Evolutionary conservation across 2,329 filamentous ascomycete genomes (phyloP).

Genomic region (Aspergillus udagawae): DNA sequence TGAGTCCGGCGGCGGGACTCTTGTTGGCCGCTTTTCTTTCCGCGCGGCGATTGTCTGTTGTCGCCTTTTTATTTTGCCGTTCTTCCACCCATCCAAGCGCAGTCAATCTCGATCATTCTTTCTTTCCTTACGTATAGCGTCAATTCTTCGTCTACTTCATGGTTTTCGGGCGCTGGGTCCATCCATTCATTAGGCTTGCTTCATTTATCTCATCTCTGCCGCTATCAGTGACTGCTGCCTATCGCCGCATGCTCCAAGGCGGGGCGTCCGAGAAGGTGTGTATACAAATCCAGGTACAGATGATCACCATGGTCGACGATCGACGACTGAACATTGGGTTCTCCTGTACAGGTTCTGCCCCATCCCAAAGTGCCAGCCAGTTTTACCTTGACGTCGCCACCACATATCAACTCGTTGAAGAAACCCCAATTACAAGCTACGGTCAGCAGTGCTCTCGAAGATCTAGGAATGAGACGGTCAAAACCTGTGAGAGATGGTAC

Average conservation of each 20-base stretch:
- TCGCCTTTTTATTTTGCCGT: constrained; percentile 2
- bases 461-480: constrained; percentile 5
- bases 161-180: constrained; percentile 1
- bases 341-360: not conserved
- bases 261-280: constrained; percentile 15
- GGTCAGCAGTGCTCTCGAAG: not conserved
- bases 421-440: not conserved
- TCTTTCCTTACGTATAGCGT: not conserved
- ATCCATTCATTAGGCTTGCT: not conserved
- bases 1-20: constrained; percentile 7
- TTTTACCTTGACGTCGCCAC: not conserved
- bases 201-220: constrained; percentile 1
- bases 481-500: not conserved
- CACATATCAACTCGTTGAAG: not conserved
- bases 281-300: not conserved
- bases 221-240: not conserved
- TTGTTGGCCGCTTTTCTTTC: not conserved
- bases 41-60: not conserved
- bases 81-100: not conserved
- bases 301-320: not conserved
- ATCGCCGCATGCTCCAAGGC: constrained; percentile 12
- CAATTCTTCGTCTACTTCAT: not conserved
- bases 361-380: not conserved
- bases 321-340: not conserved
- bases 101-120: not conserved